Conservation (phyloP, 2,329 filamentous ascomycete species). For the Aureobasidium sp. region DNA sequence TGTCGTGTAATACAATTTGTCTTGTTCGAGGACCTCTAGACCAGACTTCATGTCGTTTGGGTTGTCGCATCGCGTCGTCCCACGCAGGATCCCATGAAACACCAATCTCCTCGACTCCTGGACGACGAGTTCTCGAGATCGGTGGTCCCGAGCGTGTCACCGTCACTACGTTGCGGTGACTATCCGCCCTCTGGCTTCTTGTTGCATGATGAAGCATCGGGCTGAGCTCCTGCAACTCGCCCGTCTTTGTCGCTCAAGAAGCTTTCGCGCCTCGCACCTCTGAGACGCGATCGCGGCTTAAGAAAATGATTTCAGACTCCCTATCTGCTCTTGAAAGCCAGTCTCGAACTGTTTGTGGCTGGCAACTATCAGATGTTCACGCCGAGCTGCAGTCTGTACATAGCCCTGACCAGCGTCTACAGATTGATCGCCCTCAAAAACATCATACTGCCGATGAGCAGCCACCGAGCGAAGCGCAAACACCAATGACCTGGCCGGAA, state of each 20-base stretch:
- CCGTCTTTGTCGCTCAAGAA: background rate
- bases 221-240: background rate
- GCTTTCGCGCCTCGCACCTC: background rate
- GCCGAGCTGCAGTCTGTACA: background rate
- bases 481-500: background rate
- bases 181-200: background rate
- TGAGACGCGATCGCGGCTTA: background rate
- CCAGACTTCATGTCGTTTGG: background rate
- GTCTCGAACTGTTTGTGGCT: background rate
- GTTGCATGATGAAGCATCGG: background rate
- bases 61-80: background rate
- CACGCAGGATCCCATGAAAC: constrained; percentile 8
- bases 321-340: background rate
- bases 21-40: background rate
- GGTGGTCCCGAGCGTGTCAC: background rate
- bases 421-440: background rate
- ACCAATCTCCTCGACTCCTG: background rate
- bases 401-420: background rate
- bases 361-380: background rate
- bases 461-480: background rate
- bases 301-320: no score
- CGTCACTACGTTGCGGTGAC: background rate
- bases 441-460: background rate
- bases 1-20: background rate
- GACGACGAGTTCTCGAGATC: background rate